Percentiles rank a stretch among this genome's conserved stretches.
These are phyloP conservation scores for Neolentinus lepideus DNA, from an alignment of 1,284 basidiomycete species.

Conservation along the genomic window DNA sequence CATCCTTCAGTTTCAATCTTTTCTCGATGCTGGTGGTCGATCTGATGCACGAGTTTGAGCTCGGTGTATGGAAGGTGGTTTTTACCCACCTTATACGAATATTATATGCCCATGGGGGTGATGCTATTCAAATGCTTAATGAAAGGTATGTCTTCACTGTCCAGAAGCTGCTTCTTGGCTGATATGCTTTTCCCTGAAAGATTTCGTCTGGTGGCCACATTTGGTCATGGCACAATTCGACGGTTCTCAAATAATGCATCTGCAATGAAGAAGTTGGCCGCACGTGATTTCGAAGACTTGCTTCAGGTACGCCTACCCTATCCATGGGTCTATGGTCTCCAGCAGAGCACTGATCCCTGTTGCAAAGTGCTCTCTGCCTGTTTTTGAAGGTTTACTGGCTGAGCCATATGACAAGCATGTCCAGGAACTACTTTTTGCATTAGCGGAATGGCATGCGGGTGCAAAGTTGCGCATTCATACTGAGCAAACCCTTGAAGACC, in stretches of 20 bases:
- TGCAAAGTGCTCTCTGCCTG: conserved; percentile 19
- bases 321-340: background rate
- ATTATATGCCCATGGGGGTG: conserved; percentile 13
- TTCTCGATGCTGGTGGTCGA: conserved; percentile 25
- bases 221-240: conserved; percentile 17
- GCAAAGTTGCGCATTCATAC: conserved; percentile 24
- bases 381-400: conserved; percentile 21
- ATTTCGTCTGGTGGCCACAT: conserved; percentile 15
- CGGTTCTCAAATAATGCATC: conserved; percentile 14
- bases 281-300: conserved; percentile 20
- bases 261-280: conserved; percentile 22
- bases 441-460: conserved; percentile 20
- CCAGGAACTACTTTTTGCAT: conserved; percentile 14
- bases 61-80: conserved; percentile 28
- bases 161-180: background rate
- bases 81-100: conserved; percentile 28
- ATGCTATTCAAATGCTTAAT: conserved; percentile 6
- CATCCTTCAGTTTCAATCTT: conserved; percentile 16
- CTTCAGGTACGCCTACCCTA: conserved; percentile 16
- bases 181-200: conserved; percentile 6
- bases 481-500: conserved; percentile 12
- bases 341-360: background rate
- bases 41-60: conserved; percentile 29
- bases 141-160: conserved; percentile 8
- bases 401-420: conserved; percentile 13